phyloP scores from a whole-genome alignment of 352 stramenopile genomes.

The Globisporangium sylvaticum region DNA sequence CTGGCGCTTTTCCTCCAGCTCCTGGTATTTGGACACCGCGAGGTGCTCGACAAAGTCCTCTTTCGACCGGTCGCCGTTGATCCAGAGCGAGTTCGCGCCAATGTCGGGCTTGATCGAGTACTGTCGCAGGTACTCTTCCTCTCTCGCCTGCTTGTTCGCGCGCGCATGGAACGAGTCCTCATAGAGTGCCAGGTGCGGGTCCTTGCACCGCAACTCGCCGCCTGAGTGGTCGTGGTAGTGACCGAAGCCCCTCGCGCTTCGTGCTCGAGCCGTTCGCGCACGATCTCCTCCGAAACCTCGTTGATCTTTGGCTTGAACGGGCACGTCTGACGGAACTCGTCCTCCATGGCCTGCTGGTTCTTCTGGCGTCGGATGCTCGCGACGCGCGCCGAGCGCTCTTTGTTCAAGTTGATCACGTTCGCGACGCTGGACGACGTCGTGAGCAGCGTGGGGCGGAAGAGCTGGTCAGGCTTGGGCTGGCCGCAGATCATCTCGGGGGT shows the following conservation, averaged over 20 bases:
- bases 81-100: constrained; percentile 67
- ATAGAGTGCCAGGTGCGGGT: constrained; percentile 65
- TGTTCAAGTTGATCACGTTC: constrained; percentile 34
- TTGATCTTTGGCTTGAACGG: constrained; percentile 78
- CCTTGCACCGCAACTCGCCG: constrained; percentile 31
- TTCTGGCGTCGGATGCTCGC: constrained; percentile 39
- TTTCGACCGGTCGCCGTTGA: constrained; percentile 26
- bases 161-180: constrained; percentile 58
- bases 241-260: constrained; percentile 23
- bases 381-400: constrained; percentile 32
- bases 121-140: constrained; percentile 55
- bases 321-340: constrained; percentile 60
- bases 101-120: constrained; percentile 81
- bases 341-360: constrained; percentile 53
- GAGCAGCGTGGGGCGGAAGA: constrained; percentile 72
- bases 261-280: constrained; percentile 60
- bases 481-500: constrained; percentile 41
- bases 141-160: constrained; percentile 35
- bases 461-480: constrained; percentile 44
- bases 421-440: constrained; percentile 19
- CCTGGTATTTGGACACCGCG: constrained; percentile 62
- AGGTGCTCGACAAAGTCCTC: constrained; percentile 66
- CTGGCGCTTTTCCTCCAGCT: constrained; percentile 51
- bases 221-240: constrained; percentile 14
- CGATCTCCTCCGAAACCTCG: constrained; percentile 60